Conservation (phyloP, 306 rosid species). For the Rosa chinensis region DNA sequence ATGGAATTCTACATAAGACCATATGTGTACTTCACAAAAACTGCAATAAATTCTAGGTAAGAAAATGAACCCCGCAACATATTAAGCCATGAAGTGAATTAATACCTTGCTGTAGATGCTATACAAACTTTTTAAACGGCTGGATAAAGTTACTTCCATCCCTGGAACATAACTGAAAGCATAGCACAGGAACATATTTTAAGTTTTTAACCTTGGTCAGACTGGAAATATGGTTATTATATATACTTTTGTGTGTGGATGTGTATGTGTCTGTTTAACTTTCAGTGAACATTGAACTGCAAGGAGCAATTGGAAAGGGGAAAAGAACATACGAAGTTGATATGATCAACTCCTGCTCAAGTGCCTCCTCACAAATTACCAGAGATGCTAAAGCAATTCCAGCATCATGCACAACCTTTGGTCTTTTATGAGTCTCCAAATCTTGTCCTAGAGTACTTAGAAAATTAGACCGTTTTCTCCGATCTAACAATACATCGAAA, state of each 20-base stretch:
- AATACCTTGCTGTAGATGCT: constrained; percentile 93
- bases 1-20: neutral
- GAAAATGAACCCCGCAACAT: neutral
- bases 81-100: constrained; percentile 1
- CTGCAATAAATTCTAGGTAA: neutral
- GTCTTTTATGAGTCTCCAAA: constrained; percentile 44
- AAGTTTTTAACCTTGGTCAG: constrained; percentile 14
- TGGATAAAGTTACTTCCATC: constrained; percentile 92
- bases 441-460: constrained; percentile 53
- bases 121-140: constrained; percentile 89
- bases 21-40: neutral
- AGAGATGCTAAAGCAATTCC: constrained; percentile 86
- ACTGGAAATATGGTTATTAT: neutral
- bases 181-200: constrained; percentile 14
- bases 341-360: constrained; percentile 80
- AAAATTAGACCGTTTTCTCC: constrained; percentile 67
- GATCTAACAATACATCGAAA: constrained; percentile 77
- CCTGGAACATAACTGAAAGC: constrained; percentile 91
- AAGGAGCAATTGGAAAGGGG: constrained; percentile 29
- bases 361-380: constrained; percentile 87
- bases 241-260: neutral
- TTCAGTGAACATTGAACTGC: constrained; percentile 18
- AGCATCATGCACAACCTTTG: constrained; percentile 85
- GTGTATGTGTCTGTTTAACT: neutral
- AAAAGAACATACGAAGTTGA: constrained; percentile 83